Conservation (phyloP, 2,329 filamentous ascomycete species). For the Fusarium guadeloupense region DNA sequence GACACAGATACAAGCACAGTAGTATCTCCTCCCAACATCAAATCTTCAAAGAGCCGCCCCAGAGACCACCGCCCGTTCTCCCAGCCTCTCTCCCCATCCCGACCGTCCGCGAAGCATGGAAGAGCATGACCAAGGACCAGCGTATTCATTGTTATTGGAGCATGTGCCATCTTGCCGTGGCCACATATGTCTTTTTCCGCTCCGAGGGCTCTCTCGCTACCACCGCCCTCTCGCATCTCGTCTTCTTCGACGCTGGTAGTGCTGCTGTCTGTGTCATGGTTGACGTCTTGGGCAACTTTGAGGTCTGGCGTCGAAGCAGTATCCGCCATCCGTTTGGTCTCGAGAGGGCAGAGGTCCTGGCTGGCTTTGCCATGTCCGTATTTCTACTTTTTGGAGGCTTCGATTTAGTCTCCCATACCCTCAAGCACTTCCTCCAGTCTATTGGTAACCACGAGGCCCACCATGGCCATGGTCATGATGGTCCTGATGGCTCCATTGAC, state of each 20-base stretch:
- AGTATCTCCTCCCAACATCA: constrained; percentile 89
- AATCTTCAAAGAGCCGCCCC: constrained; percentile 93
- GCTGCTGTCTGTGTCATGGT: constrained; percentile 91
- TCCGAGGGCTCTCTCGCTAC: constrained; percentile 88
- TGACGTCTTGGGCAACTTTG: constrained; percentile 94
- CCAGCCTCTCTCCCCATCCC: constrained; percentile 93
- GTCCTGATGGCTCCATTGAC: constrained; percentile 81
- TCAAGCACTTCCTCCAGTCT: constrained; percentile 88
- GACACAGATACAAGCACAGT: constrained; percentile 98
- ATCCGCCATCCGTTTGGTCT: constrained; percentile 94
- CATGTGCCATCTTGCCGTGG: constrained; percentile 84
- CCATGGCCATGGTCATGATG: constrained; percentile 69
- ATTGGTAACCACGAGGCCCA: constrained; percentile 72
- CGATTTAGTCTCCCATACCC: constrained; percentile 91
- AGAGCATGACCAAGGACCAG: constrained; percentile 90
- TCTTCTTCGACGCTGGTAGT: constrained; percentile 94
- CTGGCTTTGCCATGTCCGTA: constrained; percentile 94
- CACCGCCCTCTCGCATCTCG: constrained; percentile 89
- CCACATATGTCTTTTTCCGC: constrained; percentile 84
- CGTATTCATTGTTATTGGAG: constrained; percentile 88
- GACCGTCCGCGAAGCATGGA: constrained; percentile 85
- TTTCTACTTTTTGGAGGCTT: constrained; percentile 97
- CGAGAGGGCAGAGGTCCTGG: constrained; percentile 90
- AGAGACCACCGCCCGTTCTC: constrained; percentile 83
- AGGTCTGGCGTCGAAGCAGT: constrained; percentile 93